phyloP scores from a whole-genome alignment of 2,329 filamentous ascomycete genomes.

The Aspergillus ruber region DNA sequence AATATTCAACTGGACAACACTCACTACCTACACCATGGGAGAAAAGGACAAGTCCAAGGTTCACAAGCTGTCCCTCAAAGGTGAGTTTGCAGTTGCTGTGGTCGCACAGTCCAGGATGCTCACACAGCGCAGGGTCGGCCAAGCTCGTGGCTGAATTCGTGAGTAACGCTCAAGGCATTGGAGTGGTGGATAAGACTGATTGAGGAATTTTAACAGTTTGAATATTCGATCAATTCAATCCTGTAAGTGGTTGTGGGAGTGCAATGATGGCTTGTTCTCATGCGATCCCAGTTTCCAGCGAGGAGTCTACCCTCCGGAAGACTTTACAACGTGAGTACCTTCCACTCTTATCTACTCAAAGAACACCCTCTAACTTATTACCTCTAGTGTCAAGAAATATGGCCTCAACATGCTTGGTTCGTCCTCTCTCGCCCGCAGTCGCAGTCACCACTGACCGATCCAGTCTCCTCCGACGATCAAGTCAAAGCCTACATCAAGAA shows the following conservation, averaged over 20 bases:
- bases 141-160: slow-evolving; percentile 95
- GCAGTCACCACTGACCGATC: slow-evolving; percentile 12
- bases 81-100: slow-evolving; percentile 13
- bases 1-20: background rate
- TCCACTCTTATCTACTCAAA: slow-evolving; percentile 6
- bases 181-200: slow-evolving; percentile 6
- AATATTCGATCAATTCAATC: slow-evolving; percentile 97
- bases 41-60: slow-evolving; percentile 70
- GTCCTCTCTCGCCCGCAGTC: slow-evolving; percentile 12
- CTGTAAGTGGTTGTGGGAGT: slow-evolving; percentile 52
- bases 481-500: slow-evolving; percentile 99
- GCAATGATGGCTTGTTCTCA: slow-evolving; percentile 11
- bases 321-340: slow-evolving; percentile 74
- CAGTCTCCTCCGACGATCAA: slow-evolving; percentile 91
- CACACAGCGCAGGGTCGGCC: slow-evolving; percentile 52
- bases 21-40: slow-evolving; percentile 27
- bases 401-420: slow-evolving; percentile 89
- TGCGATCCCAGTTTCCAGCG: slow-evolving; percentile 66
- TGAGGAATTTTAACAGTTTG: slow-evolving; percentile 59
- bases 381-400: slow-evolving; percentile 82
- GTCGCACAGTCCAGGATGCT: background rate
- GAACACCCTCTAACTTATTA: slow-evolving; percentile 2
- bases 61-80: slow-evolving; percentile 73
- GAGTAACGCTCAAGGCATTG: slow-evolving; percentile 35
- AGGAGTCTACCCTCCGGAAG: slow-evolving; percentile 80